Evolutionary conservation across 2,329 filamentous ascomycete species (phyloP).

Genomic region (Amesomyces nigricolor): DNA sequence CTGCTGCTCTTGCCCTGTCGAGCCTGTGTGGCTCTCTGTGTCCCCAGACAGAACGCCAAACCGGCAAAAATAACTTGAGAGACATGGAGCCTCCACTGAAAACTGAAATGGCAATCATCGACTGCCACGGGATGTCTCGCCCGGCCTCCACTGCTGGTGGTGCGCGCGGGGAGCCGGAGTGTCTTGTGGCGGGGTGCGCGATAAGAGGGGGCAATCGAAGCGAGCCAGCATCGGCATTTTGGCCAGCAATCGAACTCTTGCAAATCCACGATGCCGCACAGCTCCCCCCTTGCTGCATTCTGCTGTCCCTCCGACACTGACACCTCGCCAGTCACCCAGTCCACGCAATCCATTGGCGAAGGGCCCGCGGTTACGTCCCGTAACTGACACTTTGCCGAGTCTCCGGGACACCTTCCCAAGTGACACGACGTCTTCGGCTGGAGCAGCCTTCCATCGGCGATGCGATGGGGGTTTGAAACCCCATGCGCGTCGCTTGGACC

Average conservation of each 20-base stretch:
- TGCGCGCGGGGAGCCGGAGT: too few relatives aligned
- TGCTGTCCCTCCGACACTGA: conserved; percentile 8
- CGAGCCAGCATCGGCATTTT: conserved; percentile 24
- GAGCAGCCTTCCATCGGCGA: too few relatives aligned
- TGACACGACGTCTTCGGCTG: not conserved
- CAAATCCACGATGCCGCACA: conserved; percentile 2
- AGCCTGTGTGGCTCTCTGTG: too few relatives aligned
- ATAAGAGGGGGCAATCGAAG: not conserved
- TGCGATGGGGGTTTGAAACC: too few relatives aligned
- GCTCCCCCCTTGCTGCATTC: conserved; percentile 1
- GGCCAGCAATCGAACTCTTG: conserved; percentile 24
- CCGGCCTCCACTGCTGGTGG: too few relatives aligned
- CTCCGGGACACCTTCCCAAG: not conserved
- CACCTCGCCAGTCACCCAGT: not conserved
- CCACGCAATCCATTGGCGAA: not conserved
- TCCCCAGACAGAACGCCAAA: too few relatives aligned
- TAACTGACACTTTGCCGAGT: not conserved
- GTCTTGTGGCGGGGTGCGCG: not conserved
- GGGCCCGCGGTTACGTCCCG: not conserved
- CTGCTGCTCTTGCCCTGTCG: too few relatives aligned
- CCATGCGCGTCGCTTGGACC: too few relatives aligned
- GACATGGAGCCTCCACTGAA: too few relatives aligned
- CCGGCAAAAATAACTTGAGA: too few relatives aligned
- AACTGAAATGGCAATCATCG: too few relatives aligned
- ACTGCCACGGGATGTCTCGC: too few relatives aligned